Evolutionary conservation across 1,284 basidiomycete species (phyloP).

Genomic region (Phlebopus sp.): DNA sequence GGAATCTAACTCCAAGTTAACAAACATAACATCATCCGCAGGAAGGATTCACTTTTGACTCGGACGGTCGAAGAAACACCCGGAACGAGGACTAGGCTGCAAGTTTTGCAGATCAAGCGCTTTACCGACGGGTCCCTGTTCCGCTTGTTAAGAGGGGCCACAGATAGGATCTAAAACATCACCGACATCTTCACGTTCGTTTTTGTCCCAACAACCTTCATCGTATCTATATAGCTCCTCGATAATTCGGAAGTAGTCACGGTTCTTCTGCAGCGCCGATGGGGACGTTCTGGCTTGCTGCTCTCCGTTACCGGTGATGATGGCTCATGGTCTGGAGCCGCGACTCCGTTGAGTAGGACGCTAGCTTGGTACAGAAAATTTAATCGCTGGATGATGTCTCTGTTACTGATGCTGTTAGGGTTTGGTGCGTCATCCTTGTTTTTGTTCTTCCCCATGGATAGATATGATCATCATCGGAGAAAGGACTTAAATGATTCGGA

Average conservation of each 20-base stretch:
- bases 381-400: slow-evolving; percentile 75
- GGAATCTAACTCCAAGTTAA: slow-evolving; percentile 39
- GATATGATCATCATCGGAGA: slow-evolving; percentile 16
- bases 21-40: not conserved
- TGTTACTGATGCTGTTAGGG: slow-evolving; percentile 54
- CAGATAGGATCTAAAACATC: not conserved
- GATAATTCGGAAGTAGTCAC: slow-evolving; percentile 49
- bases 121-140: slow-evolving; percentile 76
- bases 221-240: slow-evolving; percentile 58
- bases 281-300: slow-evolving; percentile 22
- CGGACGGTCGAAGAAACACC: slow-evolving; percentile 64
- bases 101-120: slow-evolving; percentile 69
- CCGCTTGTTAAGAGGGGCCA: slow-evolving; percentile 2
- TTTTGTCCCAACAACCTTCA: slow-evolving; percentile 70
- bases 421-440: slow-evolving; percentile 56
- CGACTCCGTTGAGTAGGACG: slow-evolving; percentile 53
- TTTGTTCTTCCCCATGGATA: slow-evolving; percentile 59
- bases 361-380: slow-evolving; percentile 85
- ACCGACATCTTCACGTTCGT: slow-evolving; percentile 72
- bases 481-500: not conserved
- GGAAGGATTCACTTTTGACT: slow-evolving; percentile 50
- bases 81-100: slow-evolving; percentile 61
- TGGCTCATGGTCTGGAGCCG: not conserved
- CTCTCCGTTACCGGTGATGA: not conserved
- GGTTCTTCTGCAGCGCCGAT: slow-evolving; percentile 26